A percentile compares a stretch with the other conserved stretches of the same genome.
Evolutionary conservation across 169 alveolate species (phyloP).

Genomic region (Perkinsus chesapeaki): DNA sequence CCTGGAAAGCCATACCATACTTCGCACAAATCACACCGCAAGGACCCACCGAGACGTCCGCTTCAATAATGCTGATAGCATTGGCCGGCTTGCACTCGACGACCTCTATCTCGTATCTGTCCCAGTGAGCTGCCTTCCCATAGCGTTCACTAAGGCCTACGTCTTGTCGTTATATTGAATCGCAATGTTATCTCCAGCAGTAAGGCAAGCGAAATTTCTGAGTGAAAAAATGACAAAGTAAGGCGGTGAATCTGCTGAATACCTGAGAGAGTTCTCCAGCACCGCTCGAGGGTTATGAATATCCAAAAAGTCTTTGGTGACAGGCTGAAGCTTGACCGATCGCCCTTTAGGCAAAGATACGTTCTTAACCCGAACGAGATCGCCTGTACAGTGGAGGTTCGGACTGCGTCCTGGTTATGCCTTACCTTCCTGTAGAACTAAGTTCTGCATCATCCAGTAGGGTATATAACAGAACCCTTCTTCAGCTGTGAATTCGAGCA

Average conservation of each 20-base stretch:
- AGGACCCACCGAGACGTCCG: constrained; percentile 50
- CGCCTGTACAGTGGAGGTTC: constrained; percentile 16
- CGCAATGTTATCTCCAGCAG: constrained; percentile 71
- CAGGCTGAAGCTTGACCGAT: constrained; percentile 77
- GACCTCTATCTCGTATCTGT: neutral
- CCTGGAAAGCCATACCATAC: no score
- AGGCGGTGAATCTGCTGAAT: neutral
- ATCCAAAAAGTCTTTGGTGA: constrained; percentile 70
- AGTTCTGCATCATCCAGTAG: constrained; percentile 78
- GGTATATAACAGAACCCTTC: constrained; percentile 82
- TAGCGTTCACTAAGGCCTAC: constrained; percentile 12
- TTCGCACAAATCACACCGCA: neutral
- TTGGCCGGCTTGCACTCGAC: constrained; percentile 59
- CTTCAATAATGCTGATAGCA: constrained; percentile 77
- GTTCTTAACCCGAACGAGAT: constrained; percentile 57
- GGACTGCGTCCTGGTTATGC: neutral
- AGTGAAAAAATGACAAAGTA: constrained; percentile 15
- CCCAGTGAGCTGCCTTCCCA: neutral
- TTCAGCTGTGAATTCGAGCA: constrained; percentile 79
- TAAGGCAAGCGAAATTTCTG: constrained; percentile 64
- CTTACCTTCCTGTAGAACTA: constrained; percentile 61
- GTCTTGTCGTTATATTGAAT: constrained; percentile 52
- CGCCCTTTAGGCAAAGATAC: constrained; percentile 69
- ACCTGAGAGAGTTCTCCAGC: constrained; percentile 37
- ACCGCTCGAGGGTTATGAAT: constrained; percentile 80